Conservation (phyloP, 2,329 filamentous ascomycete species). For the Helminthosporium solani region DNA sequence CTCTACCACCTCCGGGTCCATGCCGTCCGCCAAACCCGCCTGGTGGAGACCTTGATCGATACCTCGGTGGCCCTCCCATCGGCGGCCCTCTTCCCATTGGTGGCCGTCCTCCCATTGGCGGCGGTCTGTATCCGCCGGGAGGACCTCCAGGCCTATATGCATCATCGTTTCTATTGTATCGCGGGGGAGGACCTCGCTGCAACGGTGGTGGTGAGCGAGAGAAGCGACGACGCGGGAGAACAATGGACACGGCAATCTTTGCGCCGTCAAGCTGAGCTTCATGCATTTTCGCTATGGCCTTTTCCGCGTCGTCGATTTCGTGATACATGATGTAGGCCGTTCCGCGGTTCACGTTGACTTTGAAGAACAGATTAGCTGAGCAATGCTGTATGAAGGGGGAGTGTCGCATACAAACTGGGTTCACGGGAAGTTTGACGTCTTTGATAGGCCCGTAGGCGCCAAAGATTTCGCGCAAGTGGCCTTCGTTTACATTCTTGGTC, state of each 20-base stretch:
- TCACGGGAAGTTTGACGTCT: conserved; percentile 87
- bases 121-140: conserved; percentile 38
- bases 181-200: conserved; percentile 50
- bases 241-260: conserved; percentile 82
- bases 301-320: conserved; percentile 75
- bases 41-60: conserved; percentile 50
- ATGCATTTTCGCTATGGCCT: conserved; percentile 94
- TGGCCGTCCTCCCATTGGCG: conserved; percentile 39
- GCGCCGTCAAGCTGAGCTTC: conserved; percentile 90
- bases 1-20: conserved; percentile 33
- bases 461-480: conserved; percentile 89
- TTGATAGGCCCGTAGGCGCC: conserved; percentile 81
- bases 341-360: conserved; percentile 85
- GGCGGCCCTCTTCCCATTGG: conserved; percentile 42
- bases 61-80: conserved; percentile 34
- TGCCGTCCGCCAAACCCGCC: conserved; percentile 27
- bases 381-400: conserved; percentile 1
- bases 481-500: conserved; percentile 90
- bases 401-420: conserved; percentile 69
- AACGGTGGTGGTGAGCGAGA: conserved; percentile 71
- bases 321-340: conserved; percentile 90
- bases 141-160: conserved; percentile 38
- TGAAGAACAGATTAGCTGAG: conserved; percentile 7
- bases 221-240: conserved; percentile 79
- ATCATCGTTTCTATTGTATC: conserved; percentile 21